These are phyloP conservation scores for Pleurotus salmoneostramineus DNA, from an alignment of 768 basidiomycete genomes.

Conservation along the genomic window DNA sequence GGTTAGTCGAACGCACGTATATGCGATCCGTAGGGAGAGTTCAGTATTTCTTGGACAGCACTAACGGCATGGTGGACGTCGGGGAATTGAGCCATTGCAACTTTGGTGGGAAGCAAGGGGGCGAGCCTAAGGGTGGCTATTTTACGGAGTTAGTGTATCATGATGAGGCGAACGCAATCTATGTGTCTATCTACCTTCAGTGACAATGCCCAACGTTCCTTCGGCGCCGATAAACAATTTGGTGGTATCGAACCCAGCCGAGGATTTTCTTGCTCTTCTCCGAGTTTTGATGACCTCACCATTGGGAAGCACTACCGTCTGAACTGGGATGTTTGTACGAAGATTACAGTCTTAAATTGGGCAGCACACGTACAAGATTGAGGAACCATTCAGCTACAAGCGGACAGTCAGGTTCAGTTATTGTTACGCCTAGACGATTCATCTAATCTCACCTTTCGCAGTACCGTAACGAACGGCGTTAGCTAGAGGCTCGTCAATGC, in stretches of 20 bases:
- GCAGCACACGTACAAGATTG: constrained; percentile 53
- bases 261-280: constrained; percentile 72
- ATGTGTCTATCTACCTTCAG: constrained; percentile 51
- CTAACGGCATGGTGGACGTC: constrained; percentile 72
- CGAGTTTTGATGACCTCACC: constrained; percentile 92
- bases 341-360: background rate
- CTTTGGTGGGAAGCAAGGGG: constrained; percentile 76
- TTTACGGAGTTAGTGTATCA: too few species aligned
- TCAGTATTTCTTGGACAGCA: constrained; percentile 80
- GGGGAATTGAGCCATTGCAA: constrained; percentile 87
- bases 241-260: constrained; percentile 83
- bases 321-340: background rate
- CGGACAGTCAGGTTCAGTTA: too few species aligned
- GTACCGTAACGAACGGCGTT: constrained; percentile 87
- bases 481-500: constrained; percentile 30
- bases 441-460: constrained; percentile 49
- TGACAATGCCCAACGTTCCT: constrained; percentile 82
- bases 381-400: constrained; percentile 70
- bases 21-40: constrained; percentile 60
- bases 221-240: constrained; percentile 85
- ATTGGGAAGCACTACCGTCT: constrained; percentile 88
- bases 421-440: too few species aligned
- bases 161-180: background rate
- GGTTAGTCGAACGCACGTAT: constrained; percentile 52
- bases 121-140: constrained; percentile 79